phyloP scores from a whole-genome alignment of 2,329 filamentous ascomycete species.

The Neopestalotiopsis sp. region DNA sequence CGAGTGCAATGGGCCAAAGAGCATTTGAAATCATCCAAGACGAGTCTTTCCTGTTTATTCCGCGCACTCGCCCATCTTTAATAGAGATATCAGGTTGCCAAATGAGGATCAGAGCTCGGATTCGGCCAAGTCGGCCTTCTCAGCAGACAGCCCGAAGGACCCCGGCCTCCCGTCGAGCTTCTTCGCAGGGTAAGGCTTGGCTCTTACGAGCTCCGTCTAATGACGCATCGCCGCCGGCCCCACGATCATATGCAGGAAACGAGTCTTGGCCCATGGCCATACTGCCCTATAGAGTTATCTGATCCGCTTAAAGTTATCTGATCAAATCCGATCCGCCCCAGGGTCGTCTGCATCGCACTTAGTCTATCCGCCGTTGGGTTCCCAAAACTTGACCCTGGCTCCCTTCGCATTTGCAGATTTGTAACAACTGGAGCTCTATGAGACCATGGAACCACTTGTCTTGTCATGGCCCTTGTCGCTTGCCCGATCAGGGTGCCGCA shows the following conservation, averaged over 20 bases:
- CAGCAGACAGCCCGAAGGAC: not conserved
- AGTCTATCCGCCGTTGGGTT: constrained; percentile 4
- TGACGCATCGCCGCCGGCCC: constrained; percentile 15
- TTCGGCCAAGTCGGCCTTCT: constrained; percentile 6
- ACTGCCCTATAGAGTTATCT: constrained; percentile 15
- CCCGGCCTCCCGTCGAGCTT: not conserved
- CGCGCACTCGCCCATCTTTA: not conserved
- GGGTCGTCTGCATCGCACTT: not conserved
- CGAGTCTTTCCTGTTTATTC: not conserved
- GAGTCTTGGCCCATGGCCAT: constrained; percentile 12
- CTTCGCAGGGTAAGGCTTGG: constrained; percentile 14
- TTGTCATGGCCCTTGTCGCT: constrained; percentile 16
- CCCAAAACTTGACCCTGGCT: not conserved
- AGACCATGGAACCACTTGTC: constrained; percentile 10
- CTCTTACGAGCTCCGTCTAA: constrained; percentile 14
- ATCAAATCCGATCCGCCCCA: constrained; percentile 9
- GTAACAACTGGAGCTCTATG: constrained; percentile 3
- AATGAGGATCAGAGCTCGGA: not conserved
- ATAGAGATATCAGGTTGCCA: not conserved
- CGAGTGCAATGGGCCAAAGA: not conserved
- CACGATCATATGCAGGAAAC: constrained; percentile 13
- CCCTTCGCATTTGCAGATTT: constrained; percentile 7
- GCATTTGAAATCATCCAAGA: not conserved
- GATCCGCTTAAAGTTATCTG: constrained; percentile 20
- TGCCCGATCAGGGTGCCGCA: constrained; percentile 3